Percentiles rank a stretch among this genome's conserved stretches.
Conservation (phyloP, 1,139 yeast genomes). For the Meyerozyma elateridarum region DNA sequence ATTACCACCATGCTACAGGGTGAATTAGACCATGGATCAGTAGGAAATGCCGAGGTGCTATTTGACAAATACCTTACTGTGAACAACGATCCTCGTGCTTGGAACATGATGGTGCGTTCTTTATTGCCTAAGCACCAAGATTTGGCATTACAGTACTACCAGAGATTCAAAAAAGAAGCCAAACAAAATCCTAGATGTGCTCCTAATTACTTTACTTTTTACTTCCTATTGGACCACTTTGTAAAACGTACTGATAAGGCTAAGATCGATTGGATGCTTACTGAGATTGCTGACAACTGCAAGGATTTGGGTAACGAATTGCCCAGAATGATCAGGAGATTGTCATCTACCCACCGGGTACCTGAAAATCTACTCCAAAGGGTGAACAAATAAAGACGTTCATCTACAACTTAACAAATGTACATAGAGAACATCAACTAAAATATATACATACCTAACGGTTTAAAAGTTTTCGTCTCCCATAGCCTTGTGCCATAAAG, state of each 20-base stretch:
- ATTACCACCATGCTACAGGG: conserved; percentile 56
- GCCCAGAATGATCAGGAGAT: conserved; percentile 26
- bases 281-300: conserved; percentile 26
- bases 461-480: conserved; percentile 26
- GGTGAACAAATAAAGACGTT: no score
- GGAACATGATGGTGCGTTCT: conserved; percentile 59
- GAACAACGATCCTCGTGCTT: conserved; percentile 39
- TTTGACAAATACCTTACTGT: conserved; percentile 40
- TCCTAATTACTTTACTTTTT: conserved; percentile 57
- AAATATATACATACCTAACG: conserved; percentile 5
- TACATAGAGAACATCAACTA: conserved; percentile 4
- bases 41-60: conserved; percentile 42
- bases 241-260: conserved; percentile 26
- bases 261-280: conserved; percentile 32
- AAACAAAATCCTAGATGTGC: conserved; percentile 16
- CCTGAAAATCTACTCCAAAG: conserved; percentile 9
- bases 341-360: conserved; percentile 14
- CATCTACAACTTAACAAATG: conserved; percentile 1
- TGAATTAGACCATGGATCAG: conserved; percentile 49
- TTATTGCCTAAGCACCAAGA: conserved; percentile 32
- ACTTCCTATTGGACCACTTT: conserved; percentile 48
- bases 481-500: conserved; percentile 43
- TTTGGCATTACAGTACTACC: conserved; percentile 39
- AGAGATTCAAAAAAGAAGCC: conserved; percentile 21
- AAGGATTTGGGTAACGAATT: conserved; percentile 36